Percentiles rank a stretch among this genome's conserved stretches.
Conservation (phyloP, 225 moss, liverwort and hornwort species). For the Polytrichum commune region DNA sequence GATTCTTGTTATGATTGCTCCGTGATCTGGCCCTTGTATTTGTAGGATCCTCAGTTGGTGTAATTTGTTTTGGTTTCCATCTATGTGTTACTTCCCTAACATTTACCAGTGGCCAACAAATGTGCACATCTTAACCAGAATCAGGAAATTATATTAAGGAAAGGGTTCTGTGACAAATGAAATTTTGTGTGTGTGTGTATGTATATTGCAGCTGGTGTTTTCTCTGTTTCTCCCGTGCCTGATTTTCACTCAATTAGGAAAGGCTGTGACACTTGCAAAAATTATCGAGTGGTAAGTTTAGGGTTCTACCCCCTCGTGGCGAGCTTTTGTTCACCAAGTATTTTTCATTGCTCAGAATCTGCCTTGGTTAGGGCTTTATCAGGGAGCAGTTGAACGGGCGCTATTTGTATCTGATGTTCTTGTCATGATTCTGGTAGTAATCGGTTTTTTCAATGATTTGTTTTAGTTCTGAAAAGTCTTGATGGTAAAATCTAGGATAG, state of each 20-base stretch:
- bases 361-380: too few species aligned
- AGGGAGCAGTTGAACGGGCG: too few species aligned
- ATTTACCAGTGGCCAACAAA: not conserved
- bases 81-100: not conserved
- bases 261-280: conserved; percentile 79
- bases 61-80: not conserved
- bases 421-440: too few species aligned
- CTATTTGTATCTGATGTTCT: too few species aligned
- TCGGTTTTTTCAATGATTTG: too few species aligned
- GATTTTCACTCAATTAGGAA: conserved; percentile 91
- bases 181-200: conserved; percentile 21
- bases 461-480: too few species aligned
- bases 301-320: too few species aligned
- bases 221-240: conserved; percentile 90
- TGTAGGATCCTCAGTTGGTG: not conserved
- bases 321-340: too few species aligned
- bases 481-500: too few species aligned
- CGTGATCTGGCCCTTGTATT: not conserved
- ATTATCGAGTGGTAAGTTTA: conserved; percentile 72
- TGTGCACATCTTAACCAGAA: not conserved
- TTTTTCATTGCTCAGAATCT: too few species aligned
- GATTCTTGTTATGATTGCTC: not conserved
- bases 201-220: conserved; percentile 79
- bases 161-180: not conserved
- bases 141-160: not conserved